Evolutionary conservation across 2,329 filamentous ascomycete species (phyloP).

Genomic region (Botrytis aclada): DNA sequence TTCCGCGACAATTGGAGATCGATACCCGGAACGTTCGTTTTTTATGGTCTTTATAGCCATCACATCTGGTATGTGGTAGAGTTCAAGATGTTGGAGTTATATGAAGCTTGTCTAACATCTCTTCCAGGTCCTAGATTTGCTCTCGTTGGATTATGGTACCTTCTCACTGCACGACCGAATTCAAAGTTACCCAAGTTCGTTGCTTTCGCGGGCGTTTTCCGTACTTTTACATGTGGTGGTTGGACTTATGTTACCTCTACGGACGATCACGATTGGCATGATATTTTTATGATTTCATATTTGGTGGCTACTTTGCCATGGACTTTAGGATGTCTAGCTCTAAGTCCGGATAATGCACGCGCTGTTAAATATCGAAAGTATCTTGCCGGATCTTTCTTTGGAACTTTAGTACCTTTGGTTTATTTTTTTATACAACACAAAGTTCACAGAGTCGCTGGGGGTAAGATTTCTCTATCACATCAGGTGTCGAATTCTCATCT

Average conservation of each 20-base stretch:
- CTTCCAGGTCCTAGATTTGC: constrained; percentile 79
- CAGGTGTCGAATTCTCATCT: neutral
- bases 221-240: constrained; percentile 90
- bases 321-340: constrained; percentile 84
- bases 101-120: constrained; percentile 24
- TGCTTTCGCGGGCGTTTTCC: constrained; percentile 74
- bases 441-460: constrained; percentile 87
- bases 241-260: constrained; percentile 99
- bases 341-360: constrained; percentile 79
- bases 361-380: constrained; percentile 89
- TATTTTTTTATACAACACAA: constrained; percentile 99
- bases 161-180: constrained; percentile 75
- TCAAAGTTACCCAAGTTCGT: constrained; percentile 77
- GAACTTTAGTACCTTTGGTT: constrained; percentile 81
- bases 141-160: constrained; percentile 87
- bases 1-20: constrained; percentile 93
- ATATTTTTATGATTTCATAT: constrained; percentile 99
- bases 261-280: constrained; percentile 97
- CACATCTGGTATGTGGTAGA: constrained; percentile 66
- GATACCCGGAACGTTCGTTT: constrained; percentile 92
- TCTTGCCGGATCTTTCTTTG: constrained; percentile 81
- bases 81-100: neutral
- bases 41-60: constrained; percentile 98
- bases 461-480: constrained; percentile 50
- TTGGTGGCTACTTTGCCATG: constrained; percentile 90